Percentiles rank a stretch among this genome's conserved stretches.
Evolutionary conservation across 192 early-diverging fungal species (phyloP).

Genomic region (Jimgerdemannia lactiflua): DNA sequence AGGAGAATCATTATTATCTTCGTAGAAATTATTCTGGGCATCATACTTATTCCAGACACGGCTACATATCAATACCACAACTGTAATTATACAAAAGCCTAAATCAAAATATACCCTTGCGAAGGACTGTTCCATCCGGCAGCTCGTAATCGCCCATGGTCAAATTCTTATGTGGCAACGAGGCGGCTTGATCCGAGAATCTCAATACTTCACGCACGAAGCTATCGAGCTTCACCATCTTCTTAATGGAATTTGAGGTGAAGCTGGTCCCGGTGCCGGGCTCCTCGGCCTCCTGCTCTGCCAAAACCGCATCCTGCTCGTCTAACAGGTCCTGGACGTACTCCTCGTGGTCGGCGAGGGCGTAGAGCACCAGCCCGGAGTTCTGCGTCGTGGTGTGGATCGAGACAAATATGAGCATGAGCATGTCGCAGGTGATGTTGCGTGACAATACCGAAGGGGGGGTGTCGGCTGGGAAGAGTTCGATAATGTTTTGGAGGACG

Average conservation of each 20-base stretch:
- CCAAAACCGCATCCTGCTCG: constrained; percentile 31
- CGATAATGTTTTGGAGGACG: constrained; percentile 31
- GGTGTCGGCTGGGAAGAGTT: constrained; percentile 1
- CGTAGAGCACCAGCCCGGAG: constrained; percentile 25
- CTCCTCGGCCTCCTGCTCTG: constrained; percentile 15
- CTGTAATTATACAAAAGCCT: neutral
- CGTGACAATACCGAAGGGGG: constrained; percentile 1
- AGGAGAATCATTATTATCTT: too few species aligned
- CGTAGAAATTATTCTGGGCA: too few species aligned
- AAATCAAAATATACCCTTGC: constrained; percentile 23
- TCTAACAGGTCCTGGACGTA: constrained; percentile 21
- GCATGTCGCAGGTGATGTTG: constrained; percentile 14
- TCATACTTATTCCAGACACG: too few species aligned
- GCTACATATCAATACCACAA: neutral
- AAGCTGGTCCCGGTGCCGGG: constrained; percentile 20
- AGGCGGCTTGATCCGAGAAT: constrained; percentile 15
- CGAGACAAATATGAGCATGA: constrained; percentile 29
- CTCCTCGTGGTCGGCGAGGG: constrained; percentile 23
- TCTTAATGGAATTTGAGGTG: constrained; percentile 21
- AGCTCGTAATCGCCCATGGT: constrained; percentile 10
- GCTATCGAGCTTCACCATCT: constrained; percentile 38
- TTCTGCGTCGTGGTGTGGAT: constrained; percentile 32
- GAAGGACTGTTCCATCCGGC: constrained; percentile 27
- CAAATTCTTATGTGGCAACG: constrained; percentile 22
- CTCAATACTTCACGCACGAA: constrained; percentile 36